Conservation (phyloP, 768 basidiomycete genomes). For the Stropharia rugosoannulata region DNA sequence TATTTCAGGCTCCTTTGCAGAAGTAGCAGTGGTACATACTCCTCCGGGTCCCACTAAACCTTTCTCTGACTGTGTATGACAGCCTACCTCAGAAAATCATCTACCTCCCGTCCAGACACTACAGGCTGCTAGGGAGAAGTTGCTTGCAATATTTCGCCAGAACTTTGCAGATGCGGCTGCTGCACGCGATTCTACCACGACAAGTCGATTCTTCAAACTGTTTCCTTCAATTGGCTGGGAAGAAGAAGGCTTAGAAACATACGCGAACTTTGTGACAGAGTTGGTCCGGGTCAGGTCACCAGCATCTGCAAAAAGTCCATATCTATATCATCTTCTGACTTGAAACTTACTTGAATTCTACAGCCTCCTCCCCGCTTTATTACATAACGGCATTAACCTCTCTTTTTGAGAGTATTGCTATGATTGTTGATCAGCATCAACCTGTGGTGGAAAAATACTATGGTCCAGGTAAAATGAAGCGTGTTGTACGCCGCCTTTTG, state of each 20-base stretch:
- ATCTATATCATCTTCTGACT: not conserved
- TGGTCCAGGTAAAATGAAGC: slow-evolving; percentile 82
- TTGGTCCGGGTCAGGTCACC: slow-evolving; percentile 80
- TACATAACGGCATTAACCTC: slow-evolving; percentile 89
- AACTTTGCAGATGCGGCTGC: slow-evolving; percentile 83
- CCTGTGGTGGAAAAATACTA: slow-evolving; percentile 99
- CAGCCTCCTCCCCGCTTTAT: slow-evolving; percentile 91
- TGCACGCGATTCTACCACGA: slow-evolving; percentile 79
- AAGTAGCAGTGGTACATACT: slow-evolving; percentile 74
- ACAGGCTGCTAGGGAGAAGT: slow-evolving; percentile 65
- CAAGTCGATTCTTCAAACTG: slow-evolving; percentile 93
- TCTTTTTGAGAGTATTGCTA: slow-evolving; percentile 91
- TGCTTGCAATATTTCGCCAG: slow-evolving; percentile 75
- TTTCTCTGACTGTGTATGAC: slow-evolving; percentile 10
- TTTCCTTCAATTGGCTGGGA: slow-evolving; percentile 97
- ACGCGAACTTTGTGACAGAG: slow-evolving; percentile 91
- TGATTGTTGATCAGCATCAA: slow-evolving; percentile 97
- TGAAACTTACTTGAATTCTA: slow-evolving; percentile 4
- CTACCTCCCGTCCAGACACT: slow-evolving; percentile 85
- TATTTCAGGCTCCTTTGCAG: slow-evolving; percentile 82
- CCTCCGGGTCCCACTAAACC: not conserved
- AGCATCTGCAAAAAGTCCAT: slow-evolving; percentile 76
- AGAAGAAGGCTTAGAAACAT: slow-evolving; percentile 85
- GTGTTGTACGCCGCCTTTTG: slow-evolving; percentile 71
- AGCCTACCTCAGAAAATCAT: slow-evolving; percentile 92